These are phyloP conservation scores for Olyra latifolia DNA, from an alignment of 176 grass and related monocot species.

Conservation along the genomic window DNA sequence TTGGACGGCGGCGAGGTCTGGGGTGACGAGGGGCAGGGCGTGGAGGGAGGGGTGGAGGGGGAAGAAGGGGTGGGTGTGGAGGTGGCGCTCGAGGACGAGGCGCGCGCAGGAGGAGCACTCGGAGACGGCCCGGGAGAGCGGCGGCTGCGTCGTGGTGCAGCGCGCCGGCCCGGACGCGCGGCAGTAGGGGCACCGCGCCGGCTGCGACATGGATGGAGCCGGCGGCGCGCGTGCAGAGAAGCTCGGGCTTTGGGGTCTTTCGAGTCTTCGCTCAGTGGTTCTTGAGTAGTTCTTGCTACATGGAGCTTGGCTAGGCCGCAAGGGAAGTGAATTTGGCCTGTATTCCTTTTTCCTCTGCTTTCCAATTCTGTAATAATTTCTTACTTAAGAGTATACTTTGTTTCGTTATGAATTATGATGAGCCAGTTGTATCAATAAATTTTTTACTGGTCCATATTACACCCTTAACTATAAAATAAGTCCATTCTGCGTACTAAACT, in stretches of 20 bases:
- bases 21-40: conserved; percentile 77
- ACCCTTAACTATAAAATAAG: no score
- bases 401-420: no score
- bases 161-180: conserved; percentile 46
- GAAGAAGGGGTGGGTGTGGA: conserved; percentile 85
- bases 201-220: conserved; percentile 31
- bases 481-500: no score
- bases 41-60: conserved; percentile 63
- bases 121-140: conserved; percentile 62
- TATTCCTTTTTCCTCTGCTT: no score
- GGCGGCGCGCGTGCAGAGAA: background rate
- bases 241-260: background rate
- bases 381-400: no score
- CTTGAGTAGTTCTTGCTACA: background rate
- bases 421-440: no score
- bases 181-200: conserved; percentile 82
- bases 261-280: background rate
- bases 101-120: conserved; percentile 86
- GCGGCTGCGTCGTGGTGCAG: conserved; percentile 57
- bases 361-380: no score
- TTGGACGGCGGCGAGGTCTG: conserved; percentile 60
- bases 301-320: no score
- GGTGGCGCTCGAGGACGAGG: conserved; percentile 72
- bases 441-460: no score
- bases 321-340: no score